Percentiles rank a stretch among this genome's conserved stretches.
Conservation (phyloP, 2,329 filamentous ascomycete species). For the Diaporthe ilicicola region DNA sequence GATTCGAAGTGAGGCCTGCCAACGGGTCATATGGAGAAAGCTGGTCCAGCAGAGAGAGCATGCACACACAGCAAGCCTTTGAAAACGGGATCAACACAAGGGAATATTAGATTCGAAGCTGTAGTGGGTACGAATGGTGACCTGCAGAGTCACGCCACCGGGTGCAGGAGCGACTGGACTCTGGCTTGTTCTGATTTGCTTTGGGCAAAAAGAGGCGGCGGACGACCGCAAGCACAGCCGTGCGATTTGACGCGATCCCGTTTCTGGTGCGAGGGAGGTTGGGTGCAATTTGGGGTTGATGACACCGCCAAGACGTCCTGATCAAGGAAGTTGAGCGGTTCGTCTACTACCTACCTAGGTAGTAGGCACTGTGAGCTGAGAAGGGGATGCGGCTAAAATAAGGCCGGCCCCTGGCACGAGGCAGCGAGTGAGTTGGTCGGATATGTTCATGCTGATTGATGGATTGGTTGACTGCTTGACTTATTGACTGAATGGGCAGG, state of each 20-base stretch:
- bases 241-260: constrained; percentile 21
- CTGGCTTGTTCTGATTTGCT: constrained; percentile 11
- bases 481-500: not conserved
- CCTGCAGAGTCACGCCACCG: constrained; percentile 16
- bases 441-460: not conserved
- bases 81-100: constrained; percentile 16
- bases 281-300: constrained; percentile 22
- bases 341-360: not conserved
- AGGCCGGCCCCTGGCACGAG: constrained; percentile 5
- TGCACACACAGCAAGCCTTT: not conserved
- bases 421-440: not conserved
- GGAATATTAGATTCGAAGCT: not conserved
- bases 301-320: constrained; percentile 21
- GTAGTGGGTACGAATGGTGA: constrained; percentile 12
- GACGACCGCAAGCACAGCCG: constrained; percentile 23
- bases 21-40: not conserved
- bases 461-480: not conserved
- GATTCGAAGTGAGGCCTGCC: constrained; percentile 10
- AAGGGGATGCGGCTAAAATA: constrained; percentile 1
- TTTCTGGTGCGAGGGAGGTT: constrained; percentile 20
- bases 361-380: not conserved
- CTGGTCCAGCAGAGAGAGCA: not conserved
- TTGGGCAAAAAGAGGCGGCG: constrained; percentile 13
- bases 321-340: constrained; percentile 25
- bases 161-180: constrained; percentile 7